phyloP scores from a whole-genome alignment of 1,284 basidiomycete genomes.

The Apiotrichum akiyoshidainum region DNA sequence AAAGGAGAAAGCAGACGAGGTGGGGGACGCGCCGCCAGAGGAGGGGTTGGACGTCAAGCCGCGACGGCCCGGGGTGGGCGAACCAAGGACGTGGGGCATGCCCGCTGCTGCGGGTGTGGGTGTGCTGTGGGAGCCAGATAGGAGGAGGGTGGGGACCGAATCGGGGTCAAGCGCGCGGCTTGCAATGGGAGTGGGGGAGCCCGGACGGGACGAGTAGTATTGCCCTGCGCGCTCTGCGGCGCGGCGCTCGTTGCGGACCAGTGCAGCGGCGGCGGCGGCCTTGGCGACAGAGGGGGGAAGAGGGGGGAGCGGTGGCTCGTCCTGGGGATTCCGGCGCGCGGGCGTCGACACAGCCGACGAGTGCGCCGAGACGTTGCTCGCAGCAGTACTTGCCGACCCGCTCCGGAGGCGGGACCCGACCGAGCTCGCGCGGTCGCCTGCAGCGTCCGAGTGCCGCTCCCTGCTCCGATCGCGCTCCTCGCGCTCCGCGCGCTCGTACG shows the following conservation, averaged over 20 bases:
- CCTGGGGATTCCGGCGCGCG: background rate
- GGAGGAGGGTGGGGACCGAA: background rate
- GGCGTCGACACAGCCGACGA: background rate
- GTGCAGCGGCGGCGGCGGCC: constrained; percentile 8
- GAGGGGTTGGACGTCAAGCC: background rate
- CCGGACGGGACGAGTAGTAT: background rate
- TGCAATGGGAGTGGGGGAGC: background rate
- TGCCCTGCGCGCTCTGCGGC: background rate
- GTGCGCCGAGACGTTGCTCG: background rate
- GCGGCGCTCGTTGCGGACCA: constrained; percentile 5
- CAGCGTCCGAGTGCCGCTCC: background rate
- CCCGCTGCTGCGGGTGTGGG: background rate
- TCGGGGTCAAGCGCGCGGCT: background rate
- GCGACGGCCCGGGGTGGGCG: background rate
- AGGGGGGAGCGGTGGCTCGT: background rate
- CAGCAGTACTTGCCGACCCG: background rate
- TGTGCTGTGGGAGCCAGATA: background rate
- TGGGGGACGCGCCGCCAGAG: background rate
- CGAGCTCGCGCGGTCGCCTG: background rate
- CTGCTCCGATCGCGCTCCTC: background rate
- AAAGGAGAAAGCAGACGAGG: background rate
- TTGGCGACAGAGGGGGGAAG: constrained; percentile 7
- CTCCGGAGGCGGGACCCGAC: background rate
- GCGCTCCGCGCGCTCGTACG: constrained; percentile 10
- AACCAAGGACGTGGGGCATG: background rate